These are phyloP conservation scores for Rhizoclosmatium sp. DNA, from an alignment of 192 early-diverging fungal species.

Conservation along the genomic window DNA sequence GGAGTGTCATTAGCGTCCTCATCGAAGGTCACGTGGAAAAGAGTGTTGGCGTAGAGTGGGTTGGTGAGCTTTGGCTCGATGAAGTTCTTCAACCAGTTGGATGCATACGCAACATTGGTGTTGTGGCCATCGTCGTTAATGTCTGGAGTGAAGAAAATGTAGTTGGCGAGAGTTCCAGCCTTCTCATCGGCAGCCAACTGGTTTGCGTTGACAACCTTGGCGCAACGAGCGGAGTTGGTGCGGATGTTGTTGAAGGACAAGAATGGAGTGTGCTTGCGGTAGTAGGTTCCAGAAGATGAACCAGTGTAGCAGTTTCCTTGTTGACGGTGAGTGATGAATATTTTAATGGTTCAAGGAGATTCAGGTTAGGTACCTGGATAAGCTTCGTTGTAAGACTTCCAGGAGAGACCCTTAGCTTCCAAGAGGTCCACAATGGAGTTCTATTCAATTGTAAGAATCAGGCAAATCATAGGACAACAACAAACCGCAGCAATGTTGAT, in stretches of 20 bases:
- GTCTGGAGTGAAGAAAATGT: constrained; percentile 72
- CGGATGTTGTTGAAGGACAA: constrained; percentile 60
- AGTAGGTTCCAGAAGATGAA: constrained; percentile 49
- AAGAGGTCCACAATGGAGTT: constrained; percentile 59
- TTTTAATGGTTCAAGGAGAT: too few species aligned
- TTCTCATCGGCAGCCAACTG: constrained; percentile 65
- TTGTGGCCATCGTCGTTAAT: constrained; percentile 56
- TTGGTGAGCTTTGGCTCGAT: constrained; percentile 57
- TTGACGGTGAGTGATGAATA: too few species aligned
- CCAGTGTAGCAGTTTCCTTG: constrained; percentile 55
- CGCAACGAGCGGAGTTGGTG: constrained; percentile 63
- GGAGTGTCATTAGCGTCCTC: constrained; percentile 34
- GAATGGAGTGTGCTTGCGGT: constrained; percentile 81
- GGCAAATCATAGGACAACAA: too few species aligned
- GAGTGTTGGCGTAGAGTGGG: constrained; percentile 51
- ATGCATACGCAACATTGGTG: constrained; percentile 25
- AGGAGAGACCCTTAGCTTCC: constrained; percentile 62
- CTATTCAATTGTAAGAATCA: not conserved
- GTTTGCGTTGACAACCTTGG: constrained; percentile 64
- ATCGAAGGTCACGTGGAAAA: constrained; percentile 54
- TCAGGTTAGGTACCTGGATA: constrained; percentile 46
- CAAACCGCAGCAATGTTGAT: constrained; percentile 49
- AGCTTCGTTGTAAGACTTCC: constrained; percentile 71
- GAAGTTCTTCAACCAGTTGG: constrained; percentile 65
- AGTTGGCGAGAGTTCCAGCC: constrained; percentile 59